Evolutionary conservation across 2,329 filamentous ascomycete genomes (phyloP).

Genomic region (Colletotrichum sp.): DNA sequence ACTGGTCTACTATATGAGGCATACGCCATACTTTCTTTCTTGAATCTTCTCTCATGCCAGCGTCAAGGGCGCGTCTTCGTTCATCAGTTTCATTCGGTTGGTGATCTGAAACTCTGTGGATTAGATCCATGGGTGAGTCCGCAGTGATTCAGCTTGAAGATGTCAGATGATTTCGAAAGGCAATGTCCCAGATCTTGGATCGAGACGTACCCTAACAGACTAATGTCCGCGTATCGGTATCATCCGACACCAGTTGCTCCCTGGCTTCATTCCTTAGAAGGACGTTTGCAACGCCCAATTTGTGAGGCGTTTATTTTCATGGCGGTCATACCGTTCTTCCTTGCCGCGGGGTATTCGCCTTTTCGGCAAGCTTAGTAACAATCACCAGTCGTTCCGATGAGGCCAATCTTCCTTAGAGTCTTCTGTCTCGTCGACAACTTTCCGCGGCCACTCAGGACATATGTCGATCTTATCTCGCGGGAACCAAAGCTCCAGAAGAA

Average conservation of each 20-base stretch:
- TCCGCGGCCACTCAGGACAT: constrained; percentile 90
- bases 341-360: background rate
- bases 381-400: background rate
- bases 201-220: background rate
- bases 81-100: background rate
- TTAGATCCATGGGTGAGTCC: background rate
- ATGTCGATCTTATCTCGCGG: constrained; percentile 88
- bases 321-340: background rate
- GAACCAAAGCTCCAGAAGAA: constrained; percentile 86
- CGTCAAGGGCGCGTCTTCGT: background rate
- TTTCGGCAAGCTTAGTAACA: background rate
- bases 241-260: background rate
- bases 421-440: constrained; percentile 45
- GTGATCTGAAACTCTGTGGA: background rate
- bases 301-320: background rate
- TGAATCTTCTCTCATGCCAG: background rate
- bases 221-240: background rate
- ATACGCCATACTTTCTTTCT: background rate
- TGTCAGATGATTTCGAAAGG: background rate
- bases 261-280: background rate
- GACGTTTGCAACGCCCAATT: background rate
- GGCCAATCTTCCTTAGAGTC: constrained; percentile 15
- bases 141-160: background rate
- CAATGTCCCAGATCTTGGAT: background rate
- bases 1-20: background rate